Evolutionary conservation across 441 rosid genomes (phyloP).

Genomic region (Bocquillonia castaneifolia): DNA sequence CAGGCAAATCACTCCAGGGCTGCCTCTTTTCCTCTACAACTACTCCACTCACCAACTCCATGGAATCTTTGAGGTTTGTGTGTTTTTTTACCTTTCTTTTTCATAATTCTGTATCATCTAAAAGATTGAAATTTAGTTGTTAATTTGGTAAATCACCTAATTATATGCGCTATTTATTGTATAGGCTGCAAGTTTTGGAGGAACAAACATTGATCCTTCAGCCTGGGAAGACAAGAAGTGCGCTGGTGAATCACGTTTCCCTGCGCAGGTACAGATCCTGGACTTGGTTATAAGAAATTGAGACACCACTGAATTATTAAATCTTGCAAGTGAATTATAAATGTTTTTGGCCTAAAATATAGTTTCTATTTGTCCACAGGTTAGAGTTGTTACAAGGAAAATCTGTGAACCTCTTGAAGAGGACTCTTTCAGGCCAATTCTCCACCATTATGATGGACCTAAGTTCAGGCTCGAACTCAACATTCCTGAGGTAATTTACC

Average conservation of each 20-base stretch:
- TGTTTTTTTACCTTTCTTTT: not conserved
- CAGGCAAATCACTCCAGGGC: slow-evolving; percentile 90
- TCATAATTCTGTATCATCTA: not conserved
- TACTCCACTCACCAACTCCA: slow-evolving; percentile 98
- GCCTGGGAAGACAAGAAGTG: slow-evolving; percentile 99
- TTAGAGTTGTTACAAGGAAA: slow-evolving; percentile 73
- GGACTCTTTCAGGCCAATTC: slow-evolving; percentile 93
- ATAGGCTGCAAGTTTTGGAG: slow-evolving; percentile 91
- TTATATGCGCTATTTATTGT: not conserved
- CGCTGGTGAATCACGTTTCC: slow-evolving; percentile 86
- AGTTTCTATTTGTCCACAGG: slow-evolving; percentile 33
- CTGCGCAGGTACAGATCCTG: slow-evolving; percentile 64
- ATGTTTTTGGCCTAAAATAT: not conserved
- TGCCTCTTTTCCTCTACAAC: slow-evolving; percentile 95
- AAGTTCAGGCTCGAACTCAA: slow-evolving; percentile 91
- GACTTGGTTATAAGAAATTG: not conserved
- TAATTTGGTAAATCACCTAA: not conserved
- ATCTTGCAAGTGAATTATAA: not conserved
- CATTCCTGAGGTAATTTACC: slow-evolving; percentile 68
- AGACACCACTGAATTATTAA: not conserved
- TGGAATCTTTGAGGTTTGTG: slow-evolving; percentile 76
- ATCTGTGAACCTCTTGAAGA: slow-evolving; percentile 84
- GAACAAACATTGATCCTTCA: slow-evolving; percentile 79
- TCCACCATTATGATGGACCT: slow-evolving; percentile 97
- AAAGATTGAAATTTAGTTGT: not conserved